Evolutionary conservation across 2,329 filamentous ascomycete species (phyloP).

Genomic region (Arthrobotrys conoides): DNA sequence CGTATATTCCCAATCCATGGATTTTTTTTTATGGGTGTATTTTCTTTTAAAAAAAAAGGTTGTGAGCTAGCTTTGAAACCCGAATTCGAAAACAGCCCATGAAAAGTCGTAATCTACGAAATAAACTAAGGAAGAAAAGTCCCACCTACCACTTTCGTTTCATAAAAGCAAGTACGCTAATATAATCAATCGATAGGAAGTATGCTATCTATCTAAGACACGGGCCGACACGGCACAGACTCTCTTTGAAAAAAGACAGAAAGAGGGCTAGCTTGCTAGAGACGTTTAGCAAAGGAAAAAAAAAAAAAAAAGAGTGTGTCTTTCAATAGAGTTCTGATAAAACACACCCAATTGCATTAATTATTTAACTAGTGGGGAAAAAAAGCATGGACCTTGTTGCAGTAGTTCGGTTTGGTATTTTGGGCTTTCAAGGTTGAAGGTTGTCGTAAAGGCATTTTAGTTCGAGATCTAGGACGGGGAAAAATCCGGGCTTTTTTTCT

Average conservation of each 20-base stretch:
- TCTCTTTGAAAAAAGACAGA: not conserved
- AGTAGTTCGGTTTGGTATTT: no score
- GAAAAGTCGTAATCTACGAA: slow-evolving; percentile 1
- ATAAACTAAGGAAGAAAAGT: not conserved
- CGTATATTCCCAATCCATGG: not conserved
- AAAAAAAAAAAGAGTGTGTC: not conserved
- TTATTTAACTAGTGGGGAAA: no score
- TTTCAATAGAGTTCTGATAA: slow-evolving; percentile 9
- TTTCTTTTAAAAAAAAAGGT: not conserved
- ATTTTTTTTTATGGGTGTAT: no score
- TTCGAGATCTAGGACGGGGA: slow-evolving; percentile 9
- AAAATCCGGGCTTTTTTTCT: not conserved
- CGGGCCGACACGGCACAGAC: slow-evolving; percentile 51
- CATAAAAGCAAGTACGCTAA: not conserved
- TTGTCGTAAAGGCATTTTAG: slow-evolving; percentile 3
- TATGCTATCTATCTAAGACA: slow-evolving; percentile 49
- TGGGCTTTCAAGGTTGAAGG: no score
- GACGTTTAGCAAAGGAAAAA: no score
- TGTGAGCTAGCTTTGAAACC: not conserved
- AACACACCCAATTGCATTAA: slow-evolving; percentile 14
- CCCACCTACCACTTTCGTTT: no score
- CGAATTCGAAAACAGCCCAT: not conserved
- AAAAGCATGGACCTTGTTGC: slow-evolving; percentile 27
- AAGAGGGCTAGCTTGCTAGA: slow-evolving; percentile 29
- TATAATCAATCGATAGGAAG: not conserved